These are phyloP conservation scores for Beauveria rudraprayagi DNA, from an alignment of 2,329 filamentous ascomycete species.

Conservation along the genomic window DNA sequence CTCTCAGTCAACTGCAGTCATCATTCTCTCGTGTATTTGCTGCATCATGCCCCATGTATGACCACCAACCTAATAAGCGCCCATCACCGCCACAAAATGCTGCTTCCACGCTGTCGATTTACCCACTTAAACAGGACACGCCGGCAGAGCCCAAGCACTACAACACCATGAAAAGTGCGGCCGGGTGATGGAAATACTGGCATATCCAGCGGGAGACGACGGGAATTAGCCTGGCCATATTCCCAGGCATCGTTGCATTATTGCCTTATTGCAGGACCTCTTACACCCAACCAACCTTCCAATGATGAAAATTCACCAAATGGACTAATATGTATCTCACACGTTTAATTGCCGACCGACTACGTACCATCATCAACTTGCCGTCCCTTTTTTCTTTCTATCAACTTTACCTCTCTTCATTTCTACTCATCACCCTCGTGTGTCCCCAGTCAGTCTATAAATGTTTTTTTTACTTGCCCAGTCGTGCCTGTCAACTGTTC, in stretches of 20 bases:
- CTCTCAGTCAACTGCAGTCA: constrained; percentile 4
- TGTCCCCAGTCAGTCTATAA: too few species aligned
- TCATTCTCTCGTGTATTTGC: not conserved
- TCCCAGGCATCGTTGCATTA: not conserved
- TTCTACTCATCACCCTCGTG: too few species aligned
- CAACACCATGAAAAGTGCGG: not conserved
- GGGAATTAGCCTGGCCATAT: constrained; percentile 3
- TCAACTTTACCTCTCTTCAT: too few species aligned
- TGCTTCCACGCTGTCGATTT: not conserved
- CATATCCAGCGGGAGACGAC: not conserved
- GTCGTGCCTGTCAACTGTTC: too few species aligned
- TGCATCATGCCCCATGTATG: not conserved
- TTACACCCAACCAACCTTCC: too few species aligned
- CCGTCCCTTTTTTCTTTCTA: too few species aligned
- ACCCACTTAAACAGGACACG: not conserved
- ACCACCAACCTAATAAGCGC: not conserved
- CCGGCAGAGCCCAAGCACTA: not conserved
- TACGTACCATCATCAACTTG: too few species aligned
- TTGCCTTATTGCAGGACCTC: too few species aligned
- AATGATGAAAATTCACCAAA: too few species aligned
- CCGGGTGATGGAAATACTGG: not conserved
- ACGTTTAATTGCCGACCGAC: too few species aligned
- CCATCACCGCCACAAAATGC: not conserved
- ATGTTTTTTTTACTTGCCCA: too few species aligned
- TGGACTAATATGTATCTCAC: too few species aligned